Conservation (phyloP, 176 grass and related monocot species). For the Oropetium thomaeum region DNA sequence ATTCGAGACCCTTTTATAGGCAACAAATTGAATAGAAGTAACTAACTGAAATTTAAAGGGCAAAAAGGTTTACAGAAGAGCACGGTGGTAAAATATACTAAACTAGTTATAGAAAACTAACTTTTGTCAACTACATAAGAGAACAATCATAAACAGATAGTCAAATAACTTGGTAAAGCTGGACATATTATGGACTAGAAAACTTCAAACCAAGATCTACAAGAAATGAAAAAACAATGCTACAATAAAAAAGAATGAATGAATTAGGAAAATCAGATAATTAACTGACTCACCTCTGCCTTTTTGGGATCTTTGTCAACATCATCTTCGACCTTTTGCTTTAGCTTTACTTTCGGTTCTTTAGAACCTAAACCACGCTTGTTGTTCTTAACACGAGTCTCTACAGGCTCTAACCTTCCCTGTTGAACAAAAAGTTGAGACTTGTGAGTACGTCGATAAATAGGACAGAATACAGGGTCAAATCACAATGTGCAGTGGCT, state of each 20-base stretch:
- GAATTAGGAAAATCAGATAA: not conserved
- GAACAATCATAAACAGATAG: not conserved
- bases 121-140: not conserved
- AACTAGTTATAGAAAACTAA: not conserved
- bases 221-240: not conserved
- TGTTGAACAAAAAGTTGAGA: conserved; percentile 19
- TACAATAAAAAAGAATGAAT: not conserved
- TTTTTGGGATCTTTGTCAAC: conserved; percentile 41
- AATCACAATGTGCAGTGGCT: not conserved
- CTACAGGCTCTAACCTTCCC: conserved; percentile 81
- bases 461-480: not conserved
- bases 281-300: conserved; percentile 40
- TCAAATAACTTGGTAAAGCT: not conserved
- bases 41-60: not conserved
- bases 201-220: not conserved
- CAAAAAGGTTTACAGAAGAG: not conserved
- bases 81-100: not conserved
- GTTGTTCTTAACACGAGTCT: conserved; percentile 79
- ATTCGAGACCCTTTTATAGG: not conserved
- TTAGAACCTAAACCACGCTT: conserved; percentile 81
- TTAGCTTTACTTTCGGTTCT: conserved; percentile 48
- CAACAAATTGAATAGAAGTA: not conserved
- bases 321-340: conserved; percentile 10
- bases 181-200: not conserved
- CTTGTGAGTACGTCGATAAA: not conserved